Base-by-base conservation (phyloP, 2,329 filamentous ascomycete species). In the Aspergillus floridensis region DNA sequence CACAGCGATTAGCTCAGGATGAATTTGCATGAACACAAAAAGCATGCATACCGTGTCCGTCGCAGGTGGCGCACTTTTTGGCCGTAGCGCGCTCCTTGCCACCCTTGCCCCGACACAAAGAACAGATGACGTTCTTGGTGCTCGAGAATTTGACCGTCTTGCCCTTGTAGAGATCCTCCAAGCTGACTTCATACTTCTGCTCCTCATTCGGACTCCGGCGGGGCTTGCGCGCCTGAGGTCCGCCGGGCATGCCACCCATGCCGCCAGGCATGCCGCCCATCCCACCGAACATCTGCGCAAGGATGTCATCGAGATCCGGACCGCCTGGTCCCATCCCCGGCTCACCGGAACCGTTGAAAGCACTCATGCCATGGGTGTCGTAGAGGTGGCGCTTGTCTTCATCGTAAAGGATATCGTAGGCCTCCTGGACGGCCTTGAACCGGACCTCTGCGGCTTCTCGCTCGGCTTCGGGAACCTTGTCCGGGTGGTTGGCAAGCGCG, bases 141-240 rank as follows among this genome's bases (percentile, higher is more conserved):
- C 91, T 95, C 8, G 92, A 88, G 75, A 99, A 97, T 79, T 96
- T 95, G 72, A 96, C 95, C 0, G 95, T 97, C 83, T 98, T 97
- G 70, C 95, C 95, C 80, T 96, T 97, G 84, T 98, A 99, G 32
- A 99, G 83, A 77, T 99, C 95, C 75, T 98, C 95, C 60, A 99
- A 80, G 2, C 87, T 90, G 59, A 98, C 91, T 74, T 92, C 88
- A 78, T 99, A 98, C 68, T 91, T 86, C 70, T 96, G 91, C 74
- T 96, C 89, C 76, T 97, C 93, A 66, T 93, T 88, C 56, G 85
- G 86, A 49, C 93, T 92, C 68, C 87, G 89, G 60, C 88, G 82
- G 5, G 74, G 72, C 60, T 68, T 69, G 53, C 65, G 65, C 35
- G 85, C 69, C 26, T 72, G 74, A 65, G 74, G 73, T 52, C 78